Evolutionary conservation across 2,329 filamentous ascomycete genomes (phyloP).

Genomic region (Pseudocercospora crystallina): DNA sequence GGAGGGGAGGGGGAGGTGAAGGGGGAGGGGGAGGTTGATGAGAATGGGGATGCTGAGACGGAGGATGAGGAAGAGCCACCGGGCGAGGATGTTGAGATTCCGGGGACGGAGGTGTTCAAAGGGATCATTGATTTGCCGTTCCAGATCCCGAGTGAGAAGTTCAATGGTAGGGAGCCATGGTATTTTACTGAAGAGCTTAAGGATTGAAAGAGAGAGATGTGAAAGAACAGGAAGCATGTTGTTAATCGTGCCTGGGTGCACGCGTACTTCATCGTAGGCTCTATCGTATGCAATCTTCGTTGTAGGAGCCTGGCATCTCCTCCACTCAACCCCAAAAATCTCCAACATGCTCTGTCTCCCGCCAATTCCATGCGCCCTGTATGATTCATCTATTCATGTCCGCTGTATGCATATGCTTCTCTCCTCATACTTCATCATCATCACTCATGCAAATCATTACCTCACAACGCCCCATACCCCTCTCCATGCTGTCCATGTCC

Average conservation of each 20-base stretch:
- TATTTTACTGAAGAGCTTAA: conserved; percentile 36
- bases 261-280: too few species aligned
- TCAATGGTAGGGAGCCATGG: conserved; percentile 49
- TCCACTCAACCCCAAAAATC: too few species aligned
- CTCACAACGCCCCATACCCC: conserved; percentile 25
- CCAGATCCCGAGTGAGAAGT: conserved; percentile 56
- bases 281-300: too few species aligned
- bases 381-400: too few species aligned
- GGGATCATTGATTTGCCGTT: conserved; percentile 64
- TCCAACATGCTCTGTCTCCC: too few species aligned
- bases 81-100: conserved; percentile 18
- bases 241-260: too few species aligned
- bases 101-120: conserved; percentile 53
- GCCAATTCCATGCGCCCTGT: too few species aligned
- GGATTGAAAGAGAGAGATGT: not conserved
- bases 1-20: too few species aligned
- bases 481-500: conserved; percentile 12
- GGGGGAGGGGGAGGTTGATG: conserved; percentile 6
- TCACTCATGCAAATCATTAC: not conserved
- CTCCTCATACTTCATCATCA: conserved; percentile 1
- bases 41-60: conserved; percentile 17
- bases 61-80: conserved; percentile 17
- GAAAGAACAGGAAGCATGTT: too few species aligned
- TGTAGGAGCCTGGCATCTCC: too few species aligned
- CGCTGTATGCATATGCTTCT: not conserved